These are phyloP conservation scores for Limnanthes douglasii DNA, from an alignment of 345 rosid species.

Conservation along the genomic window DNA sequence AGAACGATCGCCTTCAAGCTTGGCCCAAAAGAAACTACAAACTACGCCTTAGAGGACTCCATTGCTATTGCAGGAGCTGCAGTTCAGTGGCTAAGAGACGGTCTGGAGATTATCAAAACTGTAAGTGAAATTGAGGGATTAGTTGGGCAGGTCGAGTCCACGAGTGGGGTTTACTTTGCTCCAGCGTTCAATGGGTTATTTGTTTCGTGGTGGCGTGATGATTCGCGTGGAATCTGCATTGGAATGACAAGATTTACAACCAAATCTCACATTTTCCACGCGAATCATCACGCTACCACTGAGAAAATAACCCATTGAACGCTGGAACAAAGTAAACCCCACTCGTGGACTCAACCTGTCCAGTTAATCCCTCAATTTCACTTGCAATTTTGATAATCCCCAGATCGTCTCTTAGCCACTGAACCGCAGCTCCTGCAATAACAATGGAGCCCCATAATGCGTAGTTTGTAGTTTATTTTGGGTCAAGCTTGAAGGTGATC, in stretches of 20 bases:
- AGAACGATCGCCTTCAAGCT: conserved; percentile 83
- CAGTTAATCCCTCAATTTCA: conserved; percentile 64
- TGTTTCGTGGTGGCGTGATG: conserved; percentile 98
- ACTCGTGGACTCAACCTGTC: conserved; percentile 50
- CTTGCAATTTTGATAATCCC: conserved; percentile 47
- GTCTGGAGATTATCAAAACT: conserved; percentile 48
- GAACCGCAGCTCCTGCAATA: conserved; percentile 95
- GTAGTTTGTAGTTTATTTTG: conserved; percentile 57
- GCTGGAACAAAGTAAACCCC: conserved; percentile 97
- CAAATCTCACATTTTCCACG: conserved; percentile 87
- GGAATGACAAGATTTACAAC: conserved; percentile 84
- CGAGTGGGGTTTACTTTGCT: conserved; percentile 85
- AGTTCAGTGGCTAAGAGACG: conserved; percentile 92
- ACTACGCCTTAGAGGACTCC: conserved; percentile 88
- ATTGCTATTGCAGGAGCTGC: conserved; percentile 98
- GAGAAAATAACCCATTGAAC: conserved; percentile 87
- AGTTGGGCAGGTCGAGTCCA: conserved; percentile 51
- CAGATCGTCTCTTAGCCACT: conserved; percentile 90
- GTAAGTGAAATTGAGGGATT: conserved; percentile 65
- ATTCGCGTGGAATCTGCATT: conserved; percentile 83
- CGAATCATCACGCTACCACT: conserved; percentile 97
- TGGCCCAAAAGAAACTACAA: conserved; percentile 58
- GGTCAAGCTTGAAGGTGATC: conserved; percentile 77
- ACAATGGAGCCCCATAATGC: conserved; percentile 94
- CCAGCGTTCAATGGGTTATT: conserved; percentile 93